Conservation (phyloP, 345 rosid species). For the Reutealis trisperma region DNA sequence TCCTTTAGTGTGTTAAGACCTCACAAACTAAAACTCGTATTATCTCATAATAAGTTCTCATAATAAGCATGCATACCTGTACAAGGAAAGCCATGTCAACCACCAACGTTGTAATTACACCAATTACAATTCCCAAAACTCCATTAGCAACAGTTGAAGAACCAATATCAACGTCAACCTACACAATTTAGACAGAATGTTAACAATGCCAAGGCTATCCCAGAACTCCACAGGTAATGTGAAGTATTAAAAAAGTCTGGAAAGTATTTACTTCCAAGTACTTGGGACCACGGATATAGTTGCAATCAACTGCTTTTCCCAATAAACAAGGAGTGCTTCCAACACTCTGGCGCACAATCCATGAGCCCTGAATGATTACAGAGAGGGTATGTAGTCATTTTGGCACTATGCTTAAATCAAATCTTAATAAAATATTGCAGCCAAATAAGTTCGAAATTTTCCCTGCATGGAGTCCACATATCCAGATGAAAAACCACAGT, state of each 20-base stretch:
- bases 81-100: constrained; percentile 99
- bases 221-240: background rate
- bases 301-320: constrained; percentile 97
- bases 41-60: constrained; percentile 19
- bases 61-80: constrained; percentile 54
- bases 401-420: constrained; percentile 2
- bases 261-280: constrained; percentile 73
- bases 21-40: background rate
- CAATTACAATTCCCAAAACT: constrained; percentile 94
- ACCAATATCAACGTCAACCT: constrained; percentile 97
- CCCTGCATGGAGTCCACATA: background rate
- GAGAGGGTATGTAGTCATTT: background rate
- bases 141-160: constrained; percentile 99
- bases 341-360: constrained; percentile 99
- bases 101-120: constrained; percentile 88
- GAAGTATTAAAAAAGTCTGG: background rate
- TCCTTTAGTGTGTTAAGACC: background rate
- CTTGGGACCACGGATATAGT: constrained; percentile 75
- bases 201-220: background rate
- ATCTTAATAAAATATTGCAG: background rate
- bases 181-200: constrained; percentile 21
- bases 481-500: background rate
- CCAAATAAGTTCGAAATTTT: background rate
- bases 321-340: constrained; percentile 98
- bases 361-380: constrained; percentile 70